Conservation (phyloP, 768 basidiomycete genomes). For the Amanita molliuscula region DNA sequence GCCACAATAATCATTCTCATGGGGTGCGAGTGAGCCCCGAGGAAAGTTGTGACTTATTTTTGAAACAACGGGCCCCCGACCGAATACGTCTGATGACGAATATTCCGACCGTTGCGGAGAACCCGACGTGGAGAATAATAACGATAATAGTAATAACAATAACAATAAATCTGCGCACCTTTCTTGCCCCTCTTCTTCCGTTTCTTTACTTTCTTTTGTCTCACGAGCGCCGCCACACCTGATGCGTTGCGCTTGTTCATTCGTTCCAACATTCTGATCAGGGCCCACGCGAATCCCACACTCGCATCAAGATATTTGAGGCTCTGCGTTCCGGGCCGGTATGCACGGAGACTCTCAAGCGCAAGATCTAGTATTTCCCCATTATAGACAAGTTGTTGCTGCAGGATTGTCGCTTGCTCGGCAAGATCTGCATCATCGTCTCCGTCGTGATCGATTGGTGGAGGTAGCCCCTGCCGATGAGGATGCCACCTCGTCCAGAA, state of each 20-base stretch:
- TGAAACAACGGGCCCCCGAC: neutral
- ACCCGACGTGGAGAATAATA: neutral
- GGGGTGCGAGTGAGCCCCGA: neutral
- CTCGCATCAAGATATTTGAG: conserved; percentile 81
- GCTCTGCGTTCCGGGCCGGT: conserved; percentile 72
- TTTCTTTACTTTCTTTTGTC: conserved; percentile 39
- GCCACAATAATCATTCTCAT: neutral
- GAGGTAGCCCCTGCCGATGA: conserved; percentile 12
- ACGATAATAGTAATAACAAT: neutral
- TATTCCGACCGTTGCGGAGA: neutral
- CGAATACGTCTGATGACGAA: neutral
- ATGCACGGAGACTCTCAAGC: conserved; percentile 63
- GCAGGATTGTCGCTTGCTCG: conserved; percentile 74
- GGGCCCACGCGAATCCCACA: conserved; percentile 71
- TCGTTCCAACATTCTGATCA: conserved; percentile 84
- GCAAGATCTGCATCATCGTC: conserved; percentile 29
- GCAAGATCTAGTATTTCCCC: conserved; percentile 89
- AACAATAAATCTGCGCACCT: conserved; percentile 19
- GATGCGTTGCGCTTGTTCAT: conserved; percentile 67
- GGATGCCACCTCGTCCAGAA: conserved; percentile 77
- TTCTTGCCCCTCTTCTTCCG: conserved; percentile 40
- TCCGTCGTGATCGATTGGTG: neutral
- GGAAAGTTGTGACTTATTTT: neutral
- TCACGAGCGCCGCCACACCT: conserved; percentile 56
- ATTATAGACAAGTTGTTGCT: conserved; percentile 90